These are phyloP conservation scores for Magnusiomyces sp. DNA, from an alignment of 1,139 yeast genomes.

Conservation along the genomic window DNA sequence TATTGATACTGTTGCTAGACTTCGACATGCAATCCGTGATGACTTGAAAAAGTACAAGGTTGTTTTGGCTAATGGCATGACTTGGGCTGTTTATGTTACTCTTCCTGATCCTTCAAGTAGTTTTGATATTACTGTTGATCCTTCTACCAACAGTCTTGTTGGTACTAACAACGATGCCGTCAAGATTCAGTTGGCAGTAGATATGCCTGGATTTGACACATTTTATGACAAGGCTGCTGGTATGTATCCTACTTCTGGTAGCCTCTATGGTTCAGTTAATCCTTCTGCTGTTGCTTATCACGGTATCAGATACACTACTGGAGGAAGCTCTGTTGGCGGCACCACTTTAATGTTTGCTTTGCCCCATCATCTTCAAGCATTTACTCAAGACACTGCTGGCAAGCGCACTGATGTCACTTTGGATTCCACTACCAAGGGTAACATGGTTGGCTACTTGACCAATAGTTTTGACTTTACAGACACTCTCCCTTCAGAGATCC, in stretches of 20 bases:
- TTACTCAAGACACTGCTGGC: constrained; percentile 48
- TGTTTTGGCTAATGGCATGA: constrained; percentile 40
- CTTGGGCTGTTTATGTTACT: constrained; percentile 55
- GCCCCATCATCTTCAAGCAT: constrained; percentile 60
- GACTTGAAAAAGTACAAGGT: constrained; percentile 48
- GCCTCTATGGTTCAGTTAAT: constrained; percentile 33
- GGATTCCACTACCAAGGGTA: constrained; percentile 59
- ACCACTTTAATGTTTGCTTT: constrained; percentile 53
- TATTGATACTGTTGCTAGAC: constrained; percentile 35
- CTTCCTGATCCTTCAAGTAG: constrained; percentile 35
- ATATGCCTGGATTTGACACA: constrained; percentile 32
- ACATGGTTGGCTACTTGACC: constrained; percentile 52
- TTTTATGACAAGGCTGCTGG: constrained; percentile 55
- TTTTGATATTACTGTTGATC: constrained; percentile 33
- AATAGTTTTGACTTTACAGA: constrained; percentile 44
- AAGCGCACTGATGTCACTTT: constrained; percentile 54
- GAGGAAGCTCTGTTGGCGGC: constrained; percentile 47
- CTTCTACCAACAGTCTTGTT: constrained; percentile 7
- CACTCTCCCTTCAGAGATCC: constrained; percentile 40
- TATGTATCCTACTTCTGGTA: constrained; percentile 40
- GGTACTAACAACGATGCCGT: constrained; percentile 40
- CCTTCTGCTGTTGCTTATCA: constrained; percentile 27
- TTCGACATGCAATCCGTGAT: constrained; percentile 15
- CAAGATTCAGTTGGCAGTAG: constrained; percentile 49
- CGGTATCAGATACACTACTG: constrained; percentile 46